Evolutionary conservation across 2,329 filamentous ascomycete genomes (phyloP).

Genomic region (Xylaria hypoxylon): DNA sequence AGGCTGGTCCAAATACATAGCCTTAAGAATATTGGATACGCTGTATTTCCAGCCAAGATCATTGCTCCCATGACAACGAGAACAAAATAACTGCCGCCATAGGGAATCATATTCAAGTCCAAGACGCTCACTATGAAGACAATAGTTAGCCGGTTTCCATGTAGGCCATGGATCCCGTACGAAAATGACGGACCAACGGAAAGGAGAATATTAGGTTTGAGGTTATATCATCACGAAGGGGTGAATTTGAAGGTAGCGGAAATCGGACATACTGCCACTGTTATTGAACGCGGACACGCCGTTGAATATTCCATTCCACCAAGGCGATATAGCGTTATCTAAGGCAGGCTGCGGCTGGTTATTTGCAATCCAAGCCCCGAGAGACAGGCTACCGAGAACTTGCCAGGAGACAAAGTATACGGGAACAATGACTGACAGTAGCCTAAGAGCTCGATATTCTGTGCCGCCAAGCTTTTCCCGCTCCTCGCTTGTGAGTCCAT

Average conservation of each 20-base stretch:
- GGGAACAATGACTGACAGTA: constrained; percentile 70
- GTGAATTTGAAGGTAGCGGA: background rate
- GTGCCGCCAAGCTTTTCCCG: constrained; percentile 68
- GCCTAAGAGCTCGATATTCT: constrained; percentile 71
- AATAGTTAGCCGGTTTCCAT: constrained; percentile 15
- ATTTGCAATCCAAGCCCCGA: constrained; percentile 69
- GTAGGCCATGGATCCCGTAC: background rate
- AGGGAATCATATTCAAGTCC: constrained; percentile 74
- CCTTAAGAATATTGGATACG: constrained; percentile 72
- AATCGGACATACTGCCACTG: constrained; percentile 60
- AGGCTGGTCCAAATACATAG: constrained; percentile 67
- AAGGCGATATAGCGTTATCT: constrained; percentile 70
- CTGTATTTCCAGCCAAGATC: constrained; percentile 74
- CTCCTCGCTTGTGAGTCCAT: constrained; percentile 46
- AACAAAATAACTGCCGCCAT: constrained; percentile 64
- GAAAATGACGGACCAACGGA: background rate
- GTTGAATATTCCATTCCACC: constrained; percentile 77
- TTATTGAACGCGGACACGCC: constrained; percentile 77
- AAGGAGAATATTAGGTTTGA: background rate
- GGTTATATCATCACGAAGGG: background rate
- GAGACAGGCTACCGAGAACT: constrained; percentile 57
- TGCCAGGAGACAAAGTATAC: constrained; percentile 67
- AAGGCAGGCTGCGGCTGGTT: constrained; percentile 62
- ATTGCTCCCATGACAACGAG: constrained; percentile 66
- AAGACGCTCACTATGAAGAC: constrained; percentile 64